Conservation (phyloP, 768 basidiomycete genomes). For the Pleurotus platypus region DNA sequence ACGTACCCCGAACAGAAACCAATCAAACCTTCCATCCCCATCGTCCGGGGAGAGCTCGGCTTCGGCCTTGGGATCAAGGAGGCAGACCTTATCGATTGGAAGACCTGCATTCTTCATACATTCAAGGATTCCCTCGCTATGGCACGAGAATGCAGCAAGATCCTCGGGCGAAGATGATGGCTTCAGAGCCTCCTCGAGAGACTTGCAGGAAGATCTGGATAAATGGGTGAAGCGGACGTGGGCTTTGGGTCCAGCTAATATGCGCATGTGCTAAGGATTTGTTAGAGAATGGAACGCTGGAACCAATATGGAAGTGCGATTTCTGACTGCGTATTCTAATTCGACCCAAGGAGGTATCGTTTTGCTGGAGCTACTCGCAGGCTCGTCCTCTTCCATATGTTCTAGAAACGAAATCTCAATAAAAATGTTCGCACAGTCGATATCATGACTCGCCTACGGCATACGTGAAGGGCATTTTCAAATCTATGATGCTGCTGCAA, state of each 20-base stretch:
- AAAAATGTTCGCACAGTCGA: background rate
- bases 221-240: slow-evolving; percentile 84
- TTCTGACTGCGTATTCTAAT: slow-evolving; percentile 78
- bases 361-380: slow-evolving; percentile 39
- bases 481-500: too few species aligned
- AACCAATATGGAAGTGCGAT: too few species aligned
- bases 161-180: slow-evolving; percentile 10
- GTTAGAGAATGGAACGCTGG: too few species aligned
- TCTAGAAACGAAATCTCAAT: slow-evolving; percentile 41
- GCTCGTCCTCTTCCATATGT: slow-evolving; percentile 94
- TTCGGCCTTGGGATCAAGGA: slow-evolving; percentile 90
- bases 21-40: slow-evolving; percentile 69
- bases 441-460: background rate
- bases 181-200: slow-evolving; percentile 38
- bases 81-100: slow-evolving; percentile 67
- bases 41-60: slow-evolving; percentile 71
- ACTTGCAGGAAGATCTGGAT: slow-evolving; percentile 62
- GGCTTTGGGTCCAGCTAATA: slow-evolving; percentile 60
- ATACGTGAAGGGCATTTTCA: background rate
- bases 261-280: slow-evolving; percentile 72
- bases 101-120: slow-evolving; percentile 43
- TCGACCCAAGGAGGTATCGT: slow-evolving; percentile 87
- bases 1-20: slow-evolving; percentile 88
- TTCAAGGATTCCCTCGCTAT: slow-evolving; percentile 51
- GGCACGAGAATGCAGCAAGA: slow-evolving; percentile 39